Percentiles rank a stretch among this genome's conserved stretches.
phyloP scores from a whole-genome alignment of 2,329 filamentous ascomycete species.

The Saccharata proteae region DNA sequence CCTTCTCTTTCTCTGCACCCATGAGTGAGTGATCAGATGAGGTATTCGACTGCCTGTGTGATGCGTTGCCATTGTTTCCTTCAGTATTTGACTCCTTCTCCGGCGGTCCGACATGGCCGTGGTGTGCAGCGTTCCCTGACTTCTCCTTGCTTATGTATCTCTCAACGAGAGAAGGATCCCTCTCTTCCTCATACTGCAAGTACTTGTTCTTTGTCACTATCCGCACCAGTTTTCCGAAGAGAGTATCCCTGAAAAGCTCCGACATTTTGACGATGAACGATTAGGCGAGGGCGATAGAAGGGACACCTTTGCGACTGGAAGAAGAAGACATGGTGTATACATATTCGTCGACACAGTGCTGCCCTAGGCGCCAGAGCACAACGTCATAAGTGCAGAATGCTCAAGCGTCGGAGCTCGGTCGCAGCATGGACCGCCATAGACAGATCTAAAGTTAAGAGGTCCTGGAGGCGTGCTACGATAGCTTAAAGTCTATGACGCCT shows the following conservation, averaged over 20 bases:
- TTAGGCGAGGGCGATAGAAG: no score
- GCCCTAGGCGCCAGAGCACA: no score
- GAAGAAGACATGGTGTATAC: no score
- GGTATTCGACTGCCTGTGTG: neutral
- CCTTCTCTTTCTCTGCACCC: slow-evolving; percentile 1
- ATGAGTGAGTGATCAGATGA: neutral
- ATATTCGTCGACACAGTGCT: no score
- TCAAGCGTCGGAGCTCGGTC: no score
- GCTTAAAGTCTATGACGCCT: no score
- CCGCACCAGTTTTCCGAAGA: slow-evolving; percentile 29
- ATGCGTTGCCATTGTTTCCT: neutral
- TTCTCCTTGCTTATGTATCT: slow-evolving; percentile 38
- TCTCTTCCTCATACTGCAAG: slow-evolving; percentile 36
- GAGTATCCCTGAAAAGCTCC: slow-evolving; percentile 33
- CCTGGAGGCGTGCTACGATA: no score
- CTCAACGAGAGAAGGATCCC: slow-evolving; percentile 36
- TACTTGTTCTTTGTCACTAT: slow-evolving; percentile 24
- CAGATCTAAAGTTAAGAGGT: no score
- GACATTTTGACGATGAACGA: no score
- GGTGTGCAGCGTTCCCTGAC: slow-evolving; percentile 35
- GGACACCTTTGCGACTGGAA: no score
- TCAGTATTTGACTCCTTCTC: slow-evolving; percentile 18
- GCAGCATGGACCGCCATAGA: no score
- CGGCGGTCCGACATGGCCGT: slow-evolving; percentile 28
- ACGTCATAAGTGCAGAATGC: no score